Evolutionary conservation across 768 basidiomycete species (phyloP).

Genomic region (Amanita inopinata): DNA sequence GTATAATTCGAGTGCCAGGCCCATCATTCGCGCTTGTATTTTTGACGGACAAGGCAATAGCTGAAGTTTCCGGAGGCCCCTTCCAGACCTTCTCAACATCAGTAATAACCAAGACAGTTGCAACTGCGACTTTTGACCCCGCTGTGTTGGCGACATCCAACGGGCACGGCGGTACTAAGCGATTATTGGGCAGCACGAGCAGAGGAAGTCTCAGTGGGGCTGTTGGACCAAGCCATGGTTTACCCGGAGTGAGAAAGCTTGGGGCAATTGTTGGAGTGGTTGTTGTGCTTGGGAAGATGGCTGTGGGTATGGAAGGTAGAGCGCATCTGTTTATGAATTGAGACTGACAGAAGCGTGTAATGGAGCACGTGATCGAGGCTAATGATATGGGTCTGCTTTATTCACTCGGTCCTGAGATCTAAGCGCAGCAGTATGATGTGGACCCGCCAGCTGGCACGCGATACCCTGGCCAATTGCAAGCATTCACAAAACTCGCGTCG

Average conservation of each 20-base stretch:
- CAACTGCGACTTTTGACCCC: constrained; percentile 48
- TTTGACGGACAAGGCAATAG: constrained; percentile 33
- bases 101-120: constrained; percentile 39
- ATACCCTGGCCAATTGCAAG: no score
- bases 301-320: no score
- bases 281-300: no score
- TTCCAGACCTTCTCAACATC: constrained; percentile 50
- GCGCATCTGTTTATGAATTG: no score
- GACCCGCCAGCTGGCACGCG: no score
- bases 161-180: constrained; percentile 24
- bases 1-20: constrained; percentile 53
- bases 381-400: no score
- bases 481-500: no score
- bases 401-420: no score
- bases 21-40: constrained; percentile 74
- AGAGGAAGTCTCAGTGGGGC: constrained; percentile 18
- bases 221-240: constrained; percentile 3
- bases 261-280: no score
- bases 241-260: constrained; percentile 8
- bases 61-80: constrained; percentile 19
- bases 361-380: no score
- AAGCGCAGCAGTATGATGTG: no score
- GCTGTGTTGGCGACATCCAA: constrained; percentile 46
- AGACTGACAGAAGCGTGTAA: no score
- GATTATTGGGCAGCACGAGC: constrained; percentile 24